Base-by-base conservation (phyloP, 2,329 filamentous ascomycete genomes). In the Stagonosporopsis rhizophila region DNA sequence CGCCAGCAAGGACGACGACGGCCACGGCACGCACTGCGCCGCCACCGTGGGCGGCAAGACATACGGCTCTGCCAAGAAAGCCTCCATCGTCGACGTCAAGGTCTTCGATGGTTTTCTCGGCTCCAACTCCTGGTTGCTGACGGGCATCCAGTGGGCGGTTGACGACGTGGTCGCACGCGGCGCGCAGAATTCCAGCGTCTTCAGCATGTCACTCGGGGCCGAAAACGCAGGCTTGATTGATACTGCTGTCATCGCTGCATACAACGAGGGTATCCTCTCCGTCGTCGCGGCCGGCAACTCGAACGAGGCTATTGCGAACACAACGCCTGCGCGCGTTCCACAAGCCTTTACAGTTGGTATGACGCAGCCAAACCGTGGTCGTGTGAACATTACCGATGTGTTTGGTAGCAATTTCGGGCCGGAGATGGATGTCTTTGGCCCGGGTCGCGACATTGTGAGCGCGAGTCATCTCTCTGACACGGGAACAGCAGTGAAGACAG, bases 401-500 rank as follows among this genome's bases (percentile, higher is more conserved):
- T 50, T 25, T 28, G 47, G 47, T 25, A 50, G 47, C 20, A 77
- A 76, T 59, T 73, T 54, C 34, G 74, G 75, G 14, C 40, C 59
- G 14, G 53, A 68, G 35, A 69, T 78, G 39, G 71, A 75, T 44
- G 53, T 75, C 9, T 76, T 70, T 42, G 75, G 68, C 2, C 74
- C 75, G 1, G 75, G 75, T 12, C 67, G 77, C 30, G 49, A 59
- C 11, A 55, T 78, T 19, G 74, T 78, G 2, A 82, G 78, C 66
- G 78, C 84, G 32, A 42, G 39, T 15, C 39, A 41, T 25, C 85
- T 64, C 65, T 68, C 61, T 32, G 59, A 79, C 37, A 70, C 73
- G 42, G 73, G 70, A 1, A 69, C 63, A 74, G 77, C 77, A 56
- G 78, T 72, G 46, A 81, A 86, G 65, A 82, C 80, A 14, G 86